These are phyloP conservation scores for Astrocystis sublimbata DNA, from an alignment of 495 filamentous ascomycete genomes.

Conservation along the genomic window DNA sequence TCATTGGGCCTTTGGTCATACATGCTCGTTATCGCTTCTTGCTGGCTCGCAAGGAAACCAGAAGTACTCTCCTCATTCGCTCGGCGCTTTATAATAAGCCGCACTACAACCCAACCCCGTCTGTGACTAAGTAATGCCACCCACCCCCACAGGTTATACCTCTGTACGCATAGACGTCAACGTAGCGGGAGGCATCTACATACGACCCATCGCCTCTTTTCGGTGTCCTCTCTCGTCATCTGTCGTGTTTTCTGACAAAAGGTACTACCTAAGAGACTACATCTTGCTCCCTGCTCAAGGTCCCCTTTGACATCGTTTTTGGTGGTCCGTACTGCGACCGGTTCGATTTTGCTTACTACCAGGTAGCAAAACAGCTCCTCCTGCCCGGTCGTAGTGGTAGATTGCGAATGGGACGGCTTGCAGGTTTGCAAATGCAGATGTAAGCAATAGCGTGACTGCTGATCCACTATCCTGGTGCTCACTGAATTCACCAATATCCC, in stretches of 20 bases:
- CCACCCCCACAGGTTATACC: too few species aligned
- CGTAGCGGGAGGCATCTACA: constrained; percentile 1
- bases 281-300: background rate
- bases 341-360: background rate
- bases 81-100: constrained; percentile 12
- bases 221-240: background rate
- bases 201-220: constrained; percentile 5
- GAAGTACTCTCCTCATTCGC: constrained; percentile 4
- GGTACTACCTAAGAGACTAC: background rate
- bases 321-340: background rate
- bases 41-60: background rate
- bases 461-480: background rate
- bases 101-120: constrained; percentile 3
- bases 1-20: background rate
- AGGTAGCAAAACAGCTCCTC: background rate
- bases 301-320: background rate
- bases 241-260: background rate
- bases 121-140: background rate
- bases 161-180: too few species aligned
- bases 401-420: background rate
- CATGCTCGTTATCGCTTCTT: too few species aligned
- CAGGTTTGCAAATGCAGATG: background rate
- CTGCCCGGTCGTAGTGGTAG: background rate
- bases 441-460: background rate
- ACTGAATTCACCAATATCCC: background rate